Evolutionary conservation across 345 rosid species (phyloP), one percentile per base, ranked within the genome.

Genomic region (Gossypium bickii): DNA sequence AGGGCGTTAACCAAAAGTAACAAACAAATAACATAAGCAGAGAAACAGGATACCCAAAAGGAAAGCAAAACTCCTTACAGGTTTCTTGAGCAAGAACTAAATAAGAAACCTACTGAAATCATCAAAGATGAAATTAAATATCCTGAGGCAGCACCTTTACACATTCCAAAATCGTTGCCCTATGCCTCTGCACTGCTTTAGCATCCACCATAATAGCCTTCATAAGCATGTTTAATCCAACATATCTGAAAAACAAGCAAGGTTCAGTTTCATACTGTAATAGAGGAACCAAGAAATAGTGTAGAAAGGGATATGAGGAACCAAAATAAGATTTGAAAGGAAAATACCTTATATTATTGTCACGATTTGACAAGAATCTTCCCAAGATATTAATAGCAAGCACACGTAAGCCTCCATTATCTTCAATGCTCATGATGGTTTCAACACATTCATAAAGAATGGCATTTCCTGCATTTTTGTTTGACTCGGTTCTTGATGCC

Each of bases 391-490:
- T 95, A 78, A 95, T 91, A 81, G 99, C 99, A 81, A 95, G 98
- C 77, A 95, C 99, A 79, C 99, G 92, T 77, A 95, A 86, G 76
- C 98, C 97, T 83, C 86, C 91, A 83, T 86, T 91, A 76, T 95
- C 99, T 83, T 93, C 99, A 79, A 93, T 86, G 86, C 98, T 91
- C 98, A 93, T 89, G 71, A 95, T 95, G 70, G 99, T 95, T 77
- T 90, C 96, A 77, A 93, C 99, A 82, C 97, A 95, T 80, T 95
- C 96, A 82, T 95, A 95, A 38, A 95, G 87, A 83, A 95, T 92
- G n/a, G 99, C 99, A 83, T 93, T 93, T 74, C 99, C 99, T 22
- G 97, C 96, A 85, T 95, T 95, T 85, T 93, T 95, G 83, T 95
- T 92, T 72, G 99, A 86, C 82, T 95, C 98, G 9, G 99, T 93